Evolutionary conservation across 1,284 basidiomycete species (phyloP), one percentile per base, ranked within the genome.

Genomic region (Cutaneotrichosporon sp.): DNA sequence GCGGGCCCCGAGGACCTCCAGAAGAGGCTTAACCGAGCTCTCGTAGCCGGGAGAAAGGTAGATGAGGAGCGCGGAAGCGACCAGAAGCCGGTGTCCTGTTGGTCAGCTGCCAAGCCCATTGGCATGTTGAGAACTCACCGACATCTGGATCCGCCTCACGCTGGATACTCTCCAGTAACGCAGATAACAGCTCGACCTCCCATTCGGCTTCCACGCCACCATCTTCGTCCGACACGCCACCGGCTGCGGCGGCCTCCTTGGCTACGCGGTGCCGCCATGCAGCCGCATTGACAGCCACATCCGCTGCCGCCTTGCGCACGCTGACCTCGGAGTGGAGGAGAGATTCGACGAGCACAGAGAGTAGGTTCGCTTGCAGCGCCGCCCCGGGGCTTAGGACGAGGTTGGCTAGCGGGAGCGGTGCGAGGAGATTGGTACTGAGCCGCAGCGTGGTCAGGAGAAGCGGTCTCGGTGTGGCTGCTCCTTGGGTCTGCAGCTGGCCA

Each of bases 141-240:
- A 87, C 82, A 66, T 90, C 90, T 70, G 90, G 87, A 57, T 79
- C 78, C 48, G 74, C 78, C 74, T 92, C 90, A 61, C 79, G 79
- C 45, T 79, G 78, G 33, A 92, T 71, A 8, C 84, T 86, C 69
- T 89, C 87, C 0, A 90, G 70, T 14, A 93, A 67, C 0, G 87
- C 90, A 62, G 84, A 88, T 4, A 85, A 76, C 17, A 92, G 74
- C 74, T 93, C 90, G 0, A 87, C 77, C 64, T 89, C 84, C 88
- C 88, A 92, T 48, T 91, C 88, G 27, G 80, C 85, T 34, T 79
- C 78, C 17, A 75, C 77, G 14, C 68, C 77, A 53, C 80, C 80
- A 38, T 79, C 80, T 6, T 65, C 69, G 14, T 56, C 64, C 5
- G 33, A 17, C 11, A 35, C 43, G 5, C 38, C 58, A 55, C 47